Conservation (phyloP, 306 rosid species). For the Fragaria iinumae region DNA sequence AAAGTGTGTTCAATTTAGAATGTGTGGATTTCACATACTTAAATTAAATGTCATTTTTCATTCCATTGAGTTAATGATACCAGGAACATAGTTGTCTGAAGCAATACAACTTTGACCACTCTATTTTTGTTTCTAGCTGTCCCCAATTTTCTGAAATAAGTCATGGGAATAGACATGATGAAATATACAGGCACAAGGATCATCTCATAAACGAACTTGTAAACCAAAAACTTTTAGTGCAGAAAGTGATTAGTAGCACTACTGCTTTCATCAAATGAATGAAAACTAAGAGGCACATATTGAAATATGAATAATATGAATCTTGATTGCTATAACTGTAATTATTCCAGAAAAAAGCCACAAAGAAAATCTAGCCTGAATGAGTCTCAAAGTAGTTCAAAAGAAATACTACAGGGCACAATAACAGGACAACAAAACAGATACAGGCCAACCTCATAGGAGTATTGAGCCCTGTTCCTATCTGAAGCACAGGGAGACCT, state of each 20-base stretch:
- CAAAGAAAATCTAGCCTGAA: not conserved
- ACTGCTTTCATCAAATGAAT: not conserved
- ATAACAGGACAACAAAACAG: not conserved
- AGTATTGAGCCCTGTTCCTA: not conserved
- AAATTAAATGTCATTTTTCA: no score
- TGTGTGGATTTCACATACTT: no score
- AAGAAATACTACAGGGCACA: not conserved
- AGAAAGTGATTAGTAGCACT: not conserved
- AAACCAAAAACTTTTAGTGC: not conserved
- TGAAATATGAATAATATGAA: not conserved
- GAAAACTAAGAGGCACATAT: not conserved
- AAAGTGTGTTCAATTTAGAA: no score
- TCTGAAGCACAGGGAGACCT: not conserved
- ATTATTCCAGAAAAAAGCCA: not conserved
- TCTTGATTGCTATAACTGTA: not conserved
- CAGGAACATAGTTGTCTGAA: not conserved
- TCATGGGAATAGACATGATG: conserved; percentile 7
- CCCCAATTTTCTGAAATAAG: not conserved
- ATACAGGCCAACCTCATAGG: not conserved
- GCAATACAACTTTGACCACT: conserved; percentile 13
- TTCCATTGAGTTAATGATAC: not conserved
- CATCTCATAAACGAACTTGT: no score
- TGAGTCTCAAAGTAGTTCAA: not conserved
- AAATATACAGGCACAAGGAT: not conserved
- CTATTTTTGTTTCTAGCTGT: not conserved